Evolutionary conservation across 495 filamentous ascomycete species (phyloP).

Genomic region (Penicillium macrosclerotiorum): DNA sequence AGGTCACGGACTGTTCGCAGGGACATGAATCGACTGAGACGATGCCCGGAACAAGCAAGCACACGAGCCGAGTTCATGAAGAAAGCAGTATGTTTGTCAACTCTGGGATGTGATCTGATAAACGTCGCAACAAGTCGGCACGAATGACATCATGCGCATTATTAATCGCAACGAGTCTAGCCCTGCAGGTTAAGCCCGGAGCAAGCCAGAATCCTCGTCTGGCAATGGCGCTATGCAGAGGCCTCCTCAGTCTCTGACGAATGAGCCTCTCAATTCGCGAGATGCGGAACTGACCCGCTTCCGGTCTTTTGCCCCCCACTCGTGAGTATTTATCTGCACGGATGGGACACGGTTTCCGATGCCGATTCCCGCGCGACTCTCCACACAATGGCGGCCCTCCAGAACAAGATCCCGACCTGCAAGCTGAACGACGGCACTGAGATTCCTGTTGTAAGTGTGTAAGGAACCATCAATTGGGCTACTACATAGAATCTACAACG

Average conservation of each 20-base stretch:
- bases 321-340: too few relatives aligned
- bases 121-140: slow-evolving; percentile 1
- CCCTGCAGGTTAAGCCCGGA: neutral
- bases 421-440: too few relatives aligned
- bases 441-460: too few relatives aligned
- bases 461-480: too few relatives aligned
- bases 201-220: neutral
- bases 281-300: slow-evolving; percentile 1
- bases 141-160: slow-evolving; percentile 26
- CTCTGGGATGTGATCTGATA: slow-evolving; percentile 7
- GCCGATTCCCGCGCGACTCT: too few relatives aligned
- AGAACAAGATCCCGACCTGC: slow-evolving; percentile 44
- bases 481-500: too few relatives aligned
- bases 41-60: slow-evolving; percentile 3
- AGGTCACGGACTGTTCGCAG: slow-evolving; percentile 7
- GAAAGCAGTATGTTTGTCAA: neutral
- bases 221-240: too few relatives aligned
- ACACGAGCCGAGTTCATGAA: slow-evolving; percentile 12
- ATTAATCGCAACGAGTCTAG: slow-evolving; percentile 14
- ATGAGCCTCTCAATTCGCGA: neutral
- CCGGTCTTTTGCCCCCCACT: too few relatives aligned
- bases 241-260: too few relatives aligned
- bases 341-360: too few relatives aligned
- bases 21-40: slow-evolving; percentile 31
- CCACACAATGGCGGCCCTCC: too few relatives aligned